Evolutionary conservation across 139 green algal species (phyloP).

Genomic region (Parachlorella kessleri): DNA sequence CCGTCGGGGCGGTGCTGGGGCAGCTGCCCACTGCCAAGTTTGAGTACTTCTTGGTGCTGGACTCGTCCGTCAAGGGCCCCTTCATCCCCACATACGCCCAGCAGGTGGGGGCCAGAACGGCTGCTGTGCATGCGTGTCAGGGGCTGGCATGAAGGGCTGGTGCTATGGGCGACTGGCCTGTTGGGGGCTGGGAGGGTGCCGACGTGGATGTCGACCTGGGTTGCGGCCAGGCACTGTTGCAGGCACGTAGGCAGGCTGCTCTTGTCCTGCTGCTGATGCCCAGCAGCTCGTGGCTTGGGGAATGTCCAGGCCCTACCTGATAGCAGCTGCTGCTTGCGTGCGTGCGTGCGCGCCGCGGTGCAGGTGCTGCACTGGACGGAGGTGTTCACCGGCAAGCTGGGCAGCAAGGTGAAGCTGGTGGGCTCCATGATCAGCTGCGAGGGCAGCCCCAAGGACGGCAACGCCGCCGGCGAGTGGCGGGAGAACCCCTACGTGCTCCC

Average conservation of each 20-base stretch:
- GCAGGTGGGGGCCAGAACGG: background rate
- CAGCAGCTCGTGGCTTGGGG: too few relatives aligned
- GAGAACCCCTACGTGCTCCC: conserved; percentile 32
- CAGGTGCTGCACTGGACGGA: conserved; percentile 47
- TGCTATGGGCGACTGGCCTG: too few relatives aligned
- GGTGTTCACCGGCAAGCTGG: conserved; percentile 36
- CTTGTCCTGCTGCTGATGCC: too few relatives aligned
- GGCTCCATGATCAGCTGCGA: conserved; percentile 50
- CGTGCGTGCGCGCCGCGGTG: too few relatives aligned
- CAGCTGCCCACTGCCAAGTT: conserved; percentile 5
- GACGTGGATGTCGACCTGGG: too few relatives aligned
- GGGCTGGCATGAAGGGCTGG: too few relatives aligned
- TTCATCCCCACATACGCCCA: conserved; percentile 52
- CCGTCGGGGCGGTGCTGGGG: background rate
- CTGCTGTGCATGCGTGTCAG: too few relatives aligned
- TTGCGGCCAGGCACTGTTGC: too few relatives aligned
- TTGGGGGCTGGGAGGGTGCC: too few relatives aligned
- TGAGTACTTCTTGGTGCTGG: conserved; percentile 48
- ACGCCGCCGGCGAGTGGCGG: conserved; percentile 38
- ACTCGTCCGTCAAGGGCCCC: conserved; percentile 42
- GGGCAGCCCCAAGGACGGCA: conserved; percentile 27
- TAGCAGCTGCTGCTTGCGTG: too few relatives aligned
- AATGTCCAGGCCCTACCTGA: too few relatives aligned
- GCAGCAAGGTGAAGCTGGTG: conserved; percentile 44
- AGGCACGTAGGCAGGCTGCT: too few relatives aligned